Percentiles rank a stretch among this genome's conserved stretches.
phyloP scores from a whole-genome alignment of 2,329 filamentous ascomycete genomes.

The Drechslerella dactyloides region DNA sequence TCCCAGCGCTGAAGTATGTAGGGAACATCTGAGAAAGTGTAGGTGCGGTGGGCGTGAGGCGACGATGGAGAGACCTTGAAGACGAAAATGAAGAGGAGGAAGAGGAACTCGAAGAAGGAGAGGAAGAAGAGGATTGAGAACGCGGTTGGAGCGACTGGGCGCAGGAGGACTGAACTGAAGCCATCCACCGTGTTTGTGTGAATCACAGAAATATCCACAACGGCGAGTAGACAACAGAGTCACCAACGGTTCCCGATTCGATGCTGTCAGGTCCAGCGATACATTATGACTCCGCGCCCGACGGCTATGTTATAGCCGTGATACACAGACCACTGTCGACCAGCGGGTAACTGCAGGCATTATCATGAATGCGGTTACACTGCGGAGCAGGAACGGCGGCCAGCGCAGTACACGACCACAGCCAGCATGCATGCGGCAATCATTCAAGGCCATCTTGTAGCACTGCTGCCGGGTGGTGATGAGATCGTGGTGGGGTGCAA shows the following conservation, averaged over 20 bases:
- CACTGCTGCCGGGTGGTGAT: too few species aligned
- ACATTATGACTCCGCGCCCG: too few species aligned
- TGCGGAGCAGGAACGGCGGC: not conserved
- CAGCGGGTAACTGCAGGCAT: not conserved
- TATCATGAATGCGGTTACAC: not conserved
- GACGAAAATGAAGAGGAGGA: not conserved
- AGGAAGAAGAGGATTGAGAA: not conserved
- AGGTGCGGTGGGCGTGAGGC: not conserved
- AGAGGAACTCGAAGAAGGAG: not conserved
- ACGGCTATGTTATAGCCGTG: not conserved
- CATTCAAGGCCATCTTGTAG: too few species aligned
- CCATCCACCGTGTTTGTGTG: not conserved
- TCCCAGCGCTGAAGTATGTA: not conserved
- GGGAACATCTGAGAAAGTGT: not conserved
- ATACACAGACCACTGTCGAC: slow-evolving; percentile 1
- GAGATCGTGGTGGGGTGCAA: too few species aligned
- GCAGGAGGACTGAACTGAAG: not conserved
- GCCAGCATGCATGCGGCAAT: not conserved
- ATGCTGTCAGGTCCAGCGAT: not conserved
- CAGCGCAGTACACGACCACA: not conserved
- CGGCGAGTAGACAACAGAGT: too few species aligned
- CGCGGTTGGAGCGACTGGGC: not conserved
- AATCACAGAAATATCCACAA: not conserved
- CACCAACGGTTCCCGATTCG: too few species aligned
- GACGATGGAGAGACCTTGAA: not conserved